phyloP scores from a whole-genome alignment of 768 basidiomycete species.

The Phaeotremella fagi region DNA sequence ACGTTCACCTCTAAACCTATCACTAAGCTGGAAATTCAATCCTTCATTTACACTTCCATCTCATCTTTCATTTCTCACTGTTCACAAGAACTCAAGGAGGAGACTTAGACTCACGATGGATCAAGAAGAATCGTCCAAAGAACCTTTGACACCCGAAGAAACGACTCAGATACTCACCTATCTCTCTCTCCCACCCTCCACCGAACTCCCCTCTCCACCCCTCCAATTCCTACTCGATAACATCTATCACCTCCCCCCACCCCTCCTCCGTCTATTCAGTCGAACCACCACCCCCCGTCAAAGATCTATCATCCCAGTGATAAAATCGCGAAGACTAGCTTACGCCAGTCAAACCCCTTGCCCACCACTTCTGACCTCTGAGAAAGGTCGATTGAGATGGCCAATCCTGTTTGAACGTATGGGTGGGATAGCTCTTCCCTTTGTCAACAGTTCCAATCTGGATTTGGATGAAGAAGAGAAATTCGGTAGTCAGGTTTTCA shows the following conservation, averaged over 20 bases:
- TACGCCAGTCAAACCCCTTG: conserved; percentile 17
- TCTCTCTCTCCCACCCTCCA: conserved; percentile 28
- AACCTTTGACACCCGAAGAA: conserved; percentile 24
- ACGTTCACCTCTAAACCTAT: background rate
- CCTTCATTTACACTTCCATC: too few species aligned
- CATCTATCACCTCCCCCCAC: conserved; percentile 25
- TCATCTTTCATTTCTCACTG: too few species aligned
- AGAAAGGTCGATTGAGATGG: conserved; percentile 31
- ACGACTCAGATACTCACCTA: conserved; percentile 25
- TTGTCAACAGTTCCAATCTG: background rate
- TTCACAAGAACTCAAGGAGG: too few species aligned
- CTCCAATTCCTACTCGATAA: conserved; percentile 31
- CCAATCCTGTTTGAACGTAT: conserved; percentile 44
- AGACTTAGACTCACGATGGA: too few species aligned
- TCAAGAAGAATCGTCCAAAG: too few species aligned
- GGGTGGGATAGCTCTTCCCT: conserved; percentile 23
- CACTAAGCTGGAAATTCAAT: too few species aligned
- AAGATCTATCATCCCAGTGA: conserved; percentile 26
- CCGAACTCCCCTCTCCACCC: conserved; percentile 26
- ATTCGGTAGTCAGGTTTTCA: conserved; percentile 3
- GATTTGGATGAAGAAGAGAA: background rate
- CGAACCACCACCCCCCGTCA: conserved; percentile 27
- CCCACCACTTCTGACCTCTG: conserved; percentile 9
- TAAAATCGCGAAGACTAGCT: conserved; percentile 41
- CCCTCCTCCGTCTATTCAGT: conserved; percentile 22